Evolutionary conservation across 2,329 filamentous ascomycete genomes (phyloP).

Genomic region (Verticillium nubilum): DNA sequence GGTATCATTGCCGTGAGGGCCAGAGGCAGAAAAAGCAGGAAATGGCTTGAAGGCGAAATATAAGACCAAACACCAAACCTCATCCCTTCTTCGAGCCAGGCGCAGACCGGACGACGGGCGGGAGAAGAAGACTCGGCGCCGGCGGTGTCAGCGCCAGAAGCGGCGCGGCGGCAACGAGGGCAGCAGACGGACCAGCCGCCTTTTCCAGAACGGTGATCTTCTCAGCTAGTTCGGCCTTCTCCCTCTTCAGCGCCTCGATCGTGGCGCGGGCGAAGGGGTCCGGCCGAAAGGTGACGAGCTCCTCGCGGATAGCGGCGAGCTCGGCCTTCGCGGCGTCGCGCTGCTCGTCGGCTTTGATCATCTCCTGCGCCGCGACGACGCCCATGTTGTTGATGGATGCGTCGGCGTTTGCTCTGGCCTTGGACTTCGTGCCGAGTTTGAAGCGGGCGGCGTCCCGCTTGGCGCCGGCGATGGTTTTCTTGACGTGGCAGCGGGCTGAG

Average conservation of each 20-base stretch:
- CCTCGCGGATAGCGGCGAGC: not conserved
- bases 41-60: too few relatives aligned
- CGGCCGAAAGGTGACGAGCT: not conserved
- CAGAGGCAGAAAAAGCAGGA: not conserved
- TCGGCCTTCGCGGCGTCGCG: not conserved
- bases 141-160: not conserved
- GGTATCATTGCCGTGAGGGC: not conserved
- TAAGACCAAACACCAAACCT: too few relatives aligned
- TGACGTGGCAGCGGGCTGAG: not conserved
- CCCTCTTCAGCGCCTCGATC: not conserved
- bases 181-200: not conserved
- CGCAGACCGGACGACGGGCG: not conserved
- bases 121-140: too few relatives aligned
- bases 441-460: not conserved
- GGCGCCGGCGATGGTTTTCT: not conserved
- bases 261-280: not conserved
- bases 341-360: not conserved
- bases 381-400: not conserved
- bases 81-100: too few relatives aligned
- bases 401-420: not conserved
- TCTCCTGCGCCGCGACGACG: not conserved
- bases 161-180: not conserved
- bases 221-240: not conserved
- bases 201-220: not conserved
- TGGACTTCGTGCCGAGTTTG: not conserved